Conservation (phyloP, 148 eudicot species). For the Cornus kousa region DNA sequence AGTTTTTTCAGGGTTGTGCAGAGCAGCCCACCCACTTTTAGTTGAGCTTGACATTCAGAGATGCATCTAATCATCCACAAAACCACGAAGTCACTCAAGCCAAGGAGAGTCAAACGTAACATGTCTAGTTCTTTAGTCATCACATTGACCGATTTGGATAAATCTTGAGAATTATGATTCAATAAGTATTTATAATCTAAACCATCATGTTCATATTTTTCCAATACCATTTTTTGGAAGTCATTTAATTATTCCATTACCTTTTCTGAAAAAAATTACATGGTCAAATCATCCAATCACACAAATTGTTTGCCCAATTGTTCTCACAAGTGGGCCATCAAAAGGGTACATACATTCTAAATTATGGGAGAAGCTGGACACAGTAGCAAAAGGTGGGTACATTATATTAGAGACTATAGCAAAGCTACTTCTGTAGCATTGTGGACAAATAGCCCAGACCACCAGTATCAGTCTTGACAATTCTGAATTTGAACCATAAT, state of each 20-base stretch:
- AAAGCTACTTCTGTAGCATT: not conserved
- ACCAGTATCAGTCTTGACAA: not conserved
- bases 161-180: too few species aligned
- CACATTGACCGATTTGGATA: not conserved
- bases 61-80: too few species aligned
- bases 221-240: not conserved
- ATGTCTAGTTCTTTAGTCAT: too few species aligned
- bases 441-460: not conserved
- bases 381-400: not conserved
- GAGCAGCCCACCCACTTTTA: not conserved
- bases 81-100: too few species aligned
- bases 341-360: not conserved
- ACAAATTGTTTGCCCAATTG: not conserved
- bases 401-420: not conserved
- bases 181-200: too few species aligned
- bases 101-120: too few species aligned
- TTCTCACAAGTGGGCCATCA: not conserved
- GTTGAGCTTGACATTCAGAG: not conserved
- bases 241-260: not conserved
- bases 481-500: not conserved
- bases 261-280: too few species aligned
- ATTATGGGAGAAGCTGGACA: not conserved
- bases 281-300: not conserved
- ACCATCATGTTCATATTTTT: too few species aligned
- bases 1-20: not conserved